phyloP scores from a whole-genome alignment of 192 early-diverging fungal species.

The Backusella parvicylindrica region DNA sequence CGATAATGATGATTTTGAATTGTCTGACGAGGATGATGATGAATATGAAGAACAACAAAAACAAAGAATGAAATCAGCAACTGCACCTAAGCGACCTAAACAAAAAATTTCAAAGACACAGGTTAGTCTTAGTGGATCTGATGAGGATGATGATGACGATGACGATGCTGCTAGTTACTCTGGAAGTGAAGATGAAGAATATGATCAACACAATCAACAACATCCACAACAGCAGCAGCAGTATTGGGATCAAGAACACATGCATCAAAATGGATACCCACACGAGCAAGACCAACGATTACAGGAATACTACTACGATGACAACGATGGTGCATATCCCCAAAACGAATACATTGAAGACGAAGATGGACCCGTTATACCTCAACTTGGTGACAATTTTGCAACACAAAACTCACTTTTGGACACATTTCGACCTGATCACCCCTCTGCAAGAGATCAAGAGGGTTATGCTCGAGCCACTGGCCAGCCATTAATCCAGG shows the following conservation, averaged over 20 bases:
- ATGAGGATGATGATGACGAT: slow-evolving; percentile 7
- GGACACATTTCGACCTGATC: slow-evolving; percentile 31
- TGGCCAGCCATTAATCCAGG: slow-evolving; percentile 31
- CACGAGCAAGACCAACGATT: background rate
- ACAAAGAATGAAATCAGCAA: background rate
- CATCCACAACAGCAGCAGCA: slow-evolving; percentile 12
- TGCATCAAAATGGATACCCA: slow-evolving; percentile 2
- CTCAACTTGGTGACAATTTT: slow-evolving; percentile 31
- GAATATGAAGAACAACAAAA: background rate
- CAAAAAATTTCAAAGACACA: slow-evolving; percentile 13
- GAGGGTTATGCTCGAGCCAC: slow-evolving; percentile 31
- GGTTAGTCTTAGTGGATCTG: slow-evolving; percentile 17
- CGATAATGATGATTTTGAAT: background rate
- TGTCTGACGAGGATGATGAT: slow-evolving; percentile 16
- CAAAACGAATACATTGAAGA: background rate
- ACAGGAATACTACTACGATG: background rate
- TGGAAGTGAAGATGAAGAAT: background rate
- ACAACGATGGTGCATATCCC: slow-evolving; percentile 8
- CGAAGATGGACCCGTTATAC: slow-evolving; percentile 29
- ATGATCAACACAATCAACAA: background rate
- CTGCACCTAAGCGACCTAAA: background rate
- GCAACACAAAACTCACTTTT: slow-evolving; percentile 35
- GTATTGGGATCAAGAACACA: background rate
- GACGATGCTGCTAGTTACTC: background rate
- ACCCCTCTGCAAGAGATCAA: slow-evolving; percentile 33